phyloP scores from a whole-genome alignment of 2,329 filamentous ascomycete species.

The Chaetomiaceae sp. region DNA sequence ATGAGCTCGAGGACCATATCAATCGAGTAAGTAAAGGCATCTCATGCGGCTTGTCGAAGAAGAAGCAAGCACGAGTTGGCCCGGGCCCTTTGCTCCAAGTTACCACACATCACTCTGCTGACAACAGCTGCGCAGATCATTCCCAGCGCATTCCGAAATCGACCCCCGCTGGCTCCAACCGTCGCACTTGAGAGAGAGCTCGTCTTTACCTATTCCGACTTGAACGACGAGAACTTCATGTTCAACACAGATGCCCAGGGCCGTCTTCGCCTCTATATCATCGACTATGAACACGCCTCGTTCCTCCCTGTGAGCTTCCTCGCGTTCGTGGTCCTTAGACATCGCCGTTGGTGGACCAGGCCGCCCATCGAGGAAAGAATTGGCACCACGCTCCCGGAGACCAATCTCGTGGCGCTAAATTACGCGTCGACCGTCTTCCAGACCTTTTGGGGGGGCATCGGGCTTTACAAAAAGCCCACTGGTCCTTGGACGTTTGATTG shows the following conservation, averaged over 20 bases:
- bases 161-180: too few species aligned
- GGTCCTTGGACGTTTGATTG: too few species aligned
- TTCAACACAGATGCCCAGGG: constrained; percentile 2
- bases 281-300: constrained; percentile 12
- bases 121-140: too few species aligned
- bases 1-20: neutral
- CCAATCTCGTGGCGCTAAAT: neutral
- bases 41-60: too few species aligned
- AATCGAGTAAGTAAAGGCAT: too few species aligned
- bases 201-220: constrained; percentile 5
- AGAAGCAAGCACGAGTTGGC: too few species aligned
- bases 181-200: constrained; percentile 5
- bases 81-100: too few species aligned
- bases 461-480: neutral
- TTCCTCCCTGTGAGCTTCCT: constrained; percentile 12
- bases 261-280: constrained; percentile 7
- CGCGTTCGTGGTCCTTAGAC: neutral
- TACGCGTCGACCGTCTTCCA: neutral
- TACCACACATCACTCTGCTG: too few species aligned
- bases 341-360: neutral
- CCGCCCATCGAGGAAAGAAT: neutral
- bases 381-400: neutral
- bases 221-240: constrained; percentile 15
- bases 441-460: neutral
- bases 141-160: too few species aligned